Evolutionary conservation across 352 stramenopile genomes (phyloP).

Genomic region (Phytophthora megakarya): DNA sequence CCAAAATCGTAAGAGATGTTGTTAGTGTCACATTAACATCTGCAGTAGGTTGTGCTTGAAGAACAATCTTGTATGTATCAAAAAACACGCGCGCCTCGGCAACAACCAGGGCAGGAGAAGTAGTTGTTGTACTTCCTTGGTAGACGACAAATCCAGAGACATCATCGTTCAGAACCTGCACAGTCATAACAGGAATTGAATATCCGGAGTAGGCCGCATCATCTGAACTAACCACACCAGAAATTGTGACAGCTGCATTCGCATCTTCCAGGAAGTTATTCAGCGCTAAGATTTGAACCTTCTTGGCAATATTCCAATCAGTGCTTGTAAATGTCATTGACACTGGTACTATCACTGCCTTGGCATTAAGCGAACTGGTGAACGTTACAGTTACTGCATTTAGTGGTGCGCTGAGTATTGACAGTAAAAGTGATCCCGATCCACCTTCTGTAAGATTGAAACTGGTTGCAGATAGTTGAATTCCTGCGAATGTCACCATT

Average conservation of each 20-base stretch:
- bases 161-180: slow-evolving; percentile 66
- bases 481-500: slow-evolving; percentile 40
- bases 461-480: slow-evolving; percentile 43
- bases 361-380: slow-evolving; percentile 31
- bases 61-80: slow-evolving; percentile 52
- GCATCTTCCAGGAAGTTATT: slow-evolving; percentile 66
- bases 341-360: slow-evolving; percentile 32
- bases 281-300: slow-evolving; percentile 41
- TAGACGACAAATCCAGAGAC: slow-evolving; percentile 49
- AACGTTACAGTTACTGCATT: slow-evolving; percentile 44
- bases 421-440: slow-evolving; percentile 25
- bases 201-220: slow-evolving; percentile 46
- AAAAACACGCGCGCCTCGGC: slow-evolving; percentile 54
- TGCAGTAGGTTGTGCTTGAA: slow-evolving; percentile 49
- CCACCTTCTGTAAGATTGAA: slow-evolving; percentile 53
- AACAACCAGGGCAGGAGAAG: slow-evolving; percentile 45
- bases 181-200: slow-evolving; percentile 21
- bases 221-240: slow-evolving; percentile 30
- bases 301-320: slow-evolving; percentile 43
- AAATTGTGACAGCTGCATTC: slow-evolving; percentile 33
- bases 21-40: slow-evolving; percentile 41
- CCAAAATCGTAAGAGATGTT: slow-evolving; percentile 43
- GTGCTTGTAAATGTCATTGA: slow-evolving; percentile 35
- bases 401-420: slow-evolving; percentile 47
- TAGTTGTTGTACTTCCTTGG: slow-evolving; percentile 41